Base-by-base conservation (phyloP, 2,329 filamentous ascomycete species). In the Verruconis gallopava region DNA sequence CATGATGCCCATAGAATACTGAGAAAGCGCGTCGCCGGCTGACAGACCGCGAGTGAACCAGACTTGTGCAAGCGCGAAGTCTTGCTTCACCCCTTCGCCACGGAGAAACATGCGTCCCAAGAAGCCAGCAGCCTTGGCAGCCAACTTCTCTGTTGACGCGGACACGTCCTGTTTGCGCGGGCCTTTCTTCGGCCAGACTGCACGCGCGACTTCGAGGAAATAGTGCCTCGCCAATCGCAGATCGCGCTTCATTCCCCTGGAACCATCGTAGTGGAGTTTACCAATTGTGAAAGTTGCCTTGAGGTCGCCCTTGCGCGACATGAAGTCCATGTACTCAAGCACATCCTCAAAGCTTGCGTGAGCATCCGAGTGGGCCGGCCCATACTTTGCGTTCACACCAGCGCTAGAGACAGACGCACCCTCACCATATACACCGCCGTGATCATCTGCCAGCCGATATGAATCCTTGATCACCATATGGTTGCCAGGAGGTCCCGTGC, bases 371-470 rank as follows among this genome's bases (percentile, higher is more conserved):
- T 81, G 79, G 1, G 79, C 72, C 43, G 77, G 77, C 15, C 78
- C 75, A 48, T 79, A 78, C 53, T 80, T 73, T 3, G 86, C 85
- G 55, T 93, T 88, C 44, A 75, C 71, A 3, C 91, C 91, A 0
- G 91, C 81, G 55, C 86, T 95, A 18, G 81, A 80, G 30, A 81
- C 84, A 56, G 89, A 96, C 11, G 91, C 91, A 3, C 91, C 93
- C 61, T 94, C 85, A 37, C 91, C 93, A 57, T 95, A 98, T 4
- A 94, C 81, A 34, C 91, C 91, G 5, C 91, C 93, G 21, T 80
- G 68, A 38, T 95, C 85, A 54, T 98, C 93, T 3, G 86, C 84
- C 52, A 95, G 82, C 44, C 85, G 77, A 64, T 84, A 93, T 4
- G 81, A 76, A 55, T 95, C 82, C 21, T 75, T 73, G 2, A 80